Base-by-base conservation (phyloP, 495 filamentous ascomycete genomes). In the Evansstolkia leycettana region DNA sequence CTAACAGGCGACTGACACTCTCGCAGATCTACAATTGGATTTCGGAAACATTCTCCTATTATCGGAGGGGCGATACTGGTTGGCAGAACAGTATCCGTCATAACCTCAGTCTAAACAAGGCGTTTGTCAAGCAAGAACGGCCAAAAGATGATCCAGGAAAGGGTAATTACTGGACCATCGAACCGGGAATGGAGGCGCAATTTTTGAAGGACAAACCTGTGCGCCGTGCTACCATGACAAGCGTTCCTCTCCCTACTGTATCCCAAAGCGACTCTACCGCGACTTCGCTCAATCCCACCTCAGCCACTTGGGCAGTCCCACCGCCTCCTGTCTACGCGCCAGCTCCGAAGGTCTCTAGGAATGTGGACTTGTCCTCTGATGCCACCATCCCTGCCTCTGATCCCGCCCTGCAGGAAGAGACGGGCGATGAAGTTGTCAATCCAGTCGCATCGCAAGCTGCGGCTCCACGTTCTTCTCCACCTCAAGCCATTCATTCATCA, bases 11-110 rank as follows among this genome's bases (percentile, higher is more conserved):
- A 26, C 64, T 98, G 33, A 95, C 90, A 1, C 68, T 98, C 1
- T 77, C 87, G n/a, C 88, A 95, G 52, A 98, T 98, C 42, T 98
- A 98, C 72, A 93, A 90, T 50, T 98, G 90, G 90, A 96, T 98
- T 39, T 86, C 84, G 1, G 85, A 96, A 51, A 90, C 80, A 3
- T 98, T 84, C 54, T 73, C 71, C 2, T 93, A 83, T 56, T 98
- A 95, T 62, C 77, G 76, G 37, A 73, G 75, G 12, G 70, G 76
- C 23, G 85, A 93, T 37, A 72, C 82, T 4, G 89, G 90, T 17
- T 98, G 90, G 90, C 88, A 95, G 58, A 98, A 98, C 54, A 94
- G 89, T 61, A 98, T 98, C 55, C 80, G 90, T 1, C 90, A 98
- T 50, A 98, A 98, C 41, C 76, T 98, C n/a, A 93, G 84, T 48